Conservation (phyloP, 176 grass and related monocot genomes). For the Oryza meridionalis region DNA sequence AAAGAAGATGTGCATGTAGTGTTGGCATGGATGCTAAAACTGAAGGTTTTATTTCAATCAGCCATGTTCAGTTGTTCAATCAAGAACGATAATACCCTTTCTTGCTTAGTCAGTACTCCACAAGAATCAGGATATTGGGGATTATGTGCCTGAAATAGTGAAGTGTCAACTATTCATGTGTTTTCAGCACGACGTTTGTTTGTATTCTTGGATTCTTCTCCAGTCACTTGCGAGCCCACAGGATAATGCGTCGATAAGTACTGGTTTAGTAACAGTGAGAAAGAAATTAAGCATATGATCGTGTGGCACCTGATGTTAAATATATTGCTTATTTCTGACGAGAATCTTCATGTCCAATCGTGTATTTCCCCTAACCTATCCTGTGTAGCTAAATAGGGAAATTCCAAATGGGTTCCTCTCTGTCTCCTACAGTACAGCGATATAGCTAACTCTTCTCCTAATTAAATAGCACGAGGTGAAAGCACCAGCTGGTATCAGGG, state of each 20-base stretch:
- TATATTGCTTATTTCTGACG: too few relatives aligned
- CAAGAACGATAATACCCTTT: not conserved
- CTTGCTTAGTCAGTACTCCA: not conserved
- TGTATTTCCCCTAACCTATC: not conserved
- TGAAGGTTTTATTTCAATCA: not conserved
- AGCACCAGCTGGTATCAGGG: not conserved
- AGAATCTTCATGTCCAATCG: not conserved
- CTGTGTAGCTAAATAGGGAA: not conserved
- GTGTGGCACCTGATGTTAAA: not conserved
- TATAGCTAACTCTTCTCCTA: not conserved
- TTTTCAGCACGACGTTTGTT: not conserved
- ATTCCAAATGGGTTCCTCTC: not conserved
- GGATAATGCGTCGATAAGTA: not conserved
- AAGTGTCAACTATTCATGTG: not conserved
- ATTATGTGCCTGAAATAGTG: not conserved
- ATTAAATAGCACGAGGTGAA: not conserved
- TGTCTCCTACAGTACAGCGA: not conserved
- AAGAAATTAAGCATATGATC: not conserved
- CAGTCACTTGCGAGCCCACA: not conserved
- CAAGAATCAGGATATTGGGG: not conserved
- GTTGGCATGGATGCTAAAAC: slow-evolving; percentile 1
- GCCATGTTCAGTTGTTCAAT: not conserved
- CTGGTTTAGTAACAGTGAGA: not conserved
- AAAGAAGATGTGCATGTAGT: not conserved
- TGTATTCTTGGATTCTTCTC: not conserved